phyloP scores from a whole-genome alignment of 306 rosid genomes.

The Fragaria iinumae region DNA sequence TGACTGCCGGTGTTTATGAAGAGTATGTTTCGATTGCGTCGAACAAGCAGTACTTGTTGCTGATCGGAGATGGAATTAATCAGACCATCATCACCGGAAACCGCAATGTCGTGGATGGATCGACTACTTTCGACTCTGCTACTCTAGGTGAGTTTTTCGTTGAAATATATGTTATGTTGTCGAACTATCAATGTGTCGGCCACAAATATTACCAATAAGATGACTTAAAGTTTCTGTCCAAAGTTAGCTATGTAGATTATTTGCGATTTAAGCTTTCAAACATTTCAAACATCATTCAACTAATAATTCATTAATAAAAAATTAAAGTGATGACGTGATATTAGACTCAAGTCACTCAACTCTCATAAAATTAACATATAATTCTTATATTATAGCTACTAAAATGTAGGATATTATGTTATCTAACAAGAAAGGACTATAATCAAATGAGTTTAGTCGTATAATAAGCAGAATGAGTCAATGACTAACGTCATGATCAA shows the following conservation, averaged over 20 bases:
- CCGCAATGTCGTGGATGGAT: conserved; percentile 35
- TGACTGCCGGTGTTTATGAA: conserved; percentile 39
- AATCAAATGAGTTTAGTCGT: too few relatives aligned
- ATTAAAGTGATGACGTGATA: not conserved
- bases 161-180: not conserved
- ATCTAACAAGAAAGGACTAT: too few relatives aligned
- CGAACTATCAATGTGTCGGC: too few relatives aligned
- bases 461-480: not conserved
- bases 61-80: conserved; percentile 48
- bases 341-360: not conserved
- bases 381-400: too few relatives aligned
- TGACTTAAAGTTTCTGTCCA: too few relatives aligned
- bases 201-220: too few relatives aligned
- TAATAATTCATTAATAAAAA: too few relatives aligned
- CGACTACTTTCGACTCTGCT: conserved; percentile 40
- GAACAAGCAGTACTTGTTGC: conserved; percentile 35
- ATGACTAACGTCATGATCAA: not conserved
- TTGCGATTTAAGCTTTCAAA: not conserved
- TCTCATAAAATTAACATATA: not conserved
- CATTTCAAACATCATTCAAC: not conserved
- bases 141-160: conserved; percentile 24
- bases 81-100: conserved; percentile 42
- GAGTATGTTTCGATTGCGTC: conserved; percentile 33
- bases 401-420: too few relatives aligned
- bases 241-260: too few relatives aligned